Conservation (phyloP, 805 yeast genomes). For the Myxozyma monticola region DNA sequence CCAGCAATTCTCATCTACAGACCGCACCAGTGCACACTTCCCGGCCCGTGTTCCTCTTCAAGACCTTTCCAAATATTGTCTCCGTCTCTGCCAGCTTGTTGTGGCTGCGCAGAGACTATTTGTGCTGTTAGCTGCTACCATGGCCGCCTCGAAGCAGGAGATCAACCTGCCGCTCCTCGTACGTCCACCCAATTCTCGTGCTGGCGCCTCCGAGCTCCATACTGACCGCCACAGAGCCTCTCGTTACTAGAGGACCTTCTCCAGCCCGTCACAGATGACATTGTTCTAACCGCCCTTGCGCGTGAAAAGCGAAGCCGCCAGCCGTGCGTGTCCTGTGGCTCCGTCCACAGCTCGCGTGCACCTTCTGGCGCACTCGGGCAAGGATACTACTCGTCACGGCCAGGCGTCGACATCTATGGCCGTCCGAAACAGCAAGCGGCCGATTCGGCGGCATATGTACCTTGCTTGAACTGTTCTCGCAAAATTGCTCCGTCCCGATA, state of each 20-base stretch:
- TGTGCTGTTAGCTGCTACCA: too few species aligned
- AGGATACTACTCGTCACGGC: constrained; percentile 25
- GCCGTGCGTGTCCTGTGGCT: constrained; percentile 30
- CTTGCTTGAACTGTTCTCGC: constrained; percentile 78
- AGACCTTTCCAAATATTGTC: too few species aligned
- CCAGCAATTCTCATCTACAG: too few species aligned
- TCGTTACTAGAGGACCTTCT: constrained; percentile 28
- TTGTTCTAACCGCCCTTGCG: constrained; percentile 23
- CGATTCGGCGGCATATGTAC: constrained; percentile 53
- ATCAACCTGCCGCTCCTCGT: constrained; percentile 16
- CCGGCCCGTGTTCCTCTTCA: too few species aligned
- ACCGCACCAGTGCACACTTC: too few species aligned
- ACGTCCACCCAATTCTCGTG: not conserved
- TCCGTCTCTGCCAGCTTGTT: not conserved
- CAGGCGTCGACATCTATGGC: constrained; percentile 46
- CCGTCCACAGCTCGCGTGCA: constrained; percentile 24
- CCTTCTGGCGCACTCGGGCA: constrained; percentile 6
- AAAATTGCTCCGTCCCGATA: constrained; percentile 88
- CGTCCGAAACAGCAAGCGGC: constrained; percentile 49
- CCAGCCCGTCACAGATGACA: constrained; percentile 30
- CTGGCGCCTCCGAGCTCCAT: not conserved
- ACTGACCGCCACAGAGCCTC: constrained; percentile 17
- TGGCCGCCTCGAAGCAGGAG: constrained; percentile 11
- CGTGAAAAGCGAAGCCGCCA: constrained; percentile 28
- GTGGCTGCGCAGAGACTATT: not conserved